These are phyloP conservation scores for Kazachstania martiniae DNA, from an alignment of 805 yeast genomes.

Conservation along the genomic window DNA sequence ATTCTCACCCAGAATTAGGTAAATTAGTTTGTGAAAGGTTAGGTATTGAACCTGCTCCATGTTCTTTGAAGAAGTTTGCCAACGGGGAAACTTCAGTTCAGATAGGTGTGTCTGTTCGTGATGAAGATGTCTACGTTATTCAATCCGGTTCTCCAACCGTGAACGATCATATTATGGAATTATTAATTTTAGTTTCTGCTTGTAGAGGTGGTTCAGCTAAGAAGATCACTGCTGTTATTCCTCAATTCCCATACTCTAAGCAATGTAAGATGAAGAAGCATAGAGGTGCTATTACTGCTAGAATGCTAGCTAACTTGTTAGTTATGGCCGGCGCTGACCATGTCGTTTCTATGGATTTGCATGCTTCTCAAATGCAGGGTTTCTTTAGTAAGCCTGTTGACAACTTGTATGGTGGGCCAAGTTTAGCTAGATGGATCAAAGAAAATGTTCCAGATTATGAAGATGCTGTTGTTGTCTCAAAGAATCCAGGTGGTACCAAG, in stretches of 20 bases:
- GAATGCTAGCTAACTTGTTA: constrained; percentile 90
- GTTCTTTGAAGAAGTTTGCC: constrained; percentile 82
- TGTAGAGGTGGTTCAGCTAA: constrained; percentile 98
- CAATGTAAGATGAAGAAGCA: constrained; percentile 98
- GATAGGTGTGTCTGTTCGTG: constrained; percentile 89
- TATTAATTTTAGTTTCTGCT: constrained; percentile 84
- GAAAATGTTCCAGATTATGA: constrained; percentile 78
- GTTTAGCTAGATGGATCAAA: constrained; percentile 90
- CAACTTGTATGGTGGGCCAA: constrained; percentile 91
- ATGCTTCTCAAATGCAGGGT: constrained; percentile 98
- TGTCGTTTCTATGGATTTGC: constrained; percentile 92
- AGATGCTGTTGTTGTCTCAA: constrained; percentile 93
- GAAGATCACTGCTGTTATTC: constrained; percentile 90
- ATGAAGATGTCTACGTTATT: constrained; percentile 90
- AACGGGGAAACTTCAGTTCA: constrained; percentile 97
- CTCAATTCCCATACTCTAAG: constrained; percentile 94
- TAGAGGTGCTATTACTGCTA: constrained; percentile 96
- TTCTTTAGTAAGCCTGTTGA: constrained; percentile 96
- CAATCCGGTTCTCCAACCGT: constrained; percentile 81
- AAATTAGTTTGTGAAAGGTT: constrained; percentile 77
- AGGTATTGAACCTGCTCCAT: constrained; percentile 91
- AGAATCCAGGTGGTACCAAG: constrained; percentile 98
- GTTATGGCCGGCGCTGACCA: constrained; percentile 99
- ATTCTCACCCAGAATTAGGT: constrained; percentile 93
- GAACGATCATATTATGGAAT: constrained; percentile 94